phyloP scores from a whole-genome alignment of 2,329 filamentous ascomycete genomes.

The Colletotrichum chlorophyti region DNA sequence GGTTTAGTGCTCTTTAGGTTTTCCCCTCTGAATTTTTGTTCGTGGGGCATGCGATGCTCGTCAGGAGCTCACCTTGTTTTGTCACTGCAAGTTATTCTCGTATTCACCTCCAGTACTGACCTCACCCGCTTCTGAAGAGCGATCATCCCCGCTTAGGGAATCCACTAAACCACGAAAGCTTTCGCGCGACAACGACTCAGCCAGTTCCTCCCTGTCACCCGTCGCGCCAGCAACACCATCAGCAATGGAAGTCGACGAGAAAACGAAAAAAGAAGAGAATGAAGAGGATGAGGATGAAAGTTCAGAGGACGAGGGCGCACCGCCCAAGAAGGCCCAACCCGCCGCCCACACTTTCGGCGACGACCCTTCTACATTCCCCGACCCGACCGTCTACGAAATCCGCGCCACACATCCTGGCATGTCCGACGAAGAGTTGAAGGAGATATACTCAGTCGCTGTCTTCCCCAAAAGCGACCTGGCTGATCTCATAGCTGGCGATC shows the following conservation, averaged over 20 bases:
- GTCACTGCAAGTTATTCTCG: slow-evolving; percentile 9
- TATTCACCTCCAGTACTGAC: slow-evolving; percentile 20
- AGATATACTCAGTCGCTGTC: slow-evolving; percentile 84
- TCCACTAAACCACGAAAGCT: slow-evolving; percentile 57
- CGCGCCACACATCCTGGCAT: slow-evolving; percentile 76
- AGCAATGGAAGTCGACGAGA: slow-evolving; percentile 65
- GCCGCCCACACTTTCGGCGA: slow-evolving; percentile 90
- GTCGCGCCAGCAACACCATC: slow-evolving; percentile 57
- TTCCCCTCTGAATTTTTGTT: slow-evolving; percentile 10
- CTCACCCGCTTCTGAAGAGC: slow-evolving; percentile 45
- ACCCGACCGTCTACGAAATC: slow-evolving; percentile 95
- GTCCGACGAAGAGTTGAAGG: slow-evolving; percentile 83
- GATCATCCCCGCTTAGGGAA: slow-evolving; percentile 61
- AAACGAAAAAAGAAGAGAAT: slow-evolving; percentile 44
- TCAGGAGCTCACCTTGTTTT: slow-evolving; percentile 6
- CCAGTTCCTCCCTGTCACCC: slow-evolving; percentile 67
- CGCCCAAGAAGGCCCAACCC: slow-evolving; percentile 69
- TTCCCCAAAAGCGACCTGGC: slow-evolving; percentile 84
- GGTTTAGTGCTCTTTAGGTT: slow-evolving; percentile 6
- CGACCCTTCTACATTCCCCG: slow-evolving; percentile 87
- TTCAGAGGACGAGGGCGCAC: slow-evolving; percentile 66
- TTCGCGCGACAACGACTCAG: slow-evolving; percentile 60
- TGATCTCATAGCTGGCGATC: slow-evolving; percentile 85
- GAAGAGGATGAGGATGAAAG: slow-evolving; percentile 57
- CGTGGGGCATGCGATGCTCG: slow-evolving; percentile 14